phyloP scores from a whole-genome alignment of 2,329 filamentous ascomycete species.

The Pseudodiploospora longispora region DNA sequence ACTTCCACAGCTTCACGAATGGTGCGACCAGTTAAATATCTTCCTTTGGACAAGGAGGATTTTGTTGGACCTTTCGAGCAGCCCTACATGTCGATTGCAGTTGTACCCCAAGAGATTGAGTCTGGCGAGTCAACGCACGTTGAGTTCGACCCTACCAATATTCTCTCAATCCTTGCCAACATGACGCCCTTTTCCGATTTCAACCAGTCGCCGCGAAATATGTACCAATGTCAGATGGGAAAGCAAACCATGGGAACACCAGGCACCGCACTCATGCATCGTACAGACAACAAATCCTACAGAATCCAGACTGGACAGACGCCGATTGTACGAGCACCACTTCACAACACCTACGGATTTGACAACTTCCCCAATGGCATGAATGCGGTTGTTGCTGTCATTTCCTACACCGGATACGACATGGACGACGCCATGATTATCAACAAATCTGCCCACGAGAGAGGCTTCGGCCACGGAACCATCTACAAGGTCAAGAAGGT shows the following conservation, averaged over 20 bases:
- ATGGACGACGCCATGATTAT: constrained; percentile 99
- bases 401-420: constrained; percentile 97
- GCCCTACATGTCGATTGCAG: constrained; percentile 96
- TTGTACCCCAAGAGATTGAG: constrained; percentile 76
- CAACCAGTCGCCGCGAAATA: constrained; percentile 97
- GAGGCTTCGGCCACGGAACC: constrained; percentile 89
- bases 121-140: constrained; percentile 90
- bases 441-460: constrained; percentile 93
- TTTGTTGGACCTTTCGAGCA: constrained; percentile 91
- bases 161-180: constrained; percentile 93
- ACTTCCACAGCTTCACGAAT: constrained; percentile 78
- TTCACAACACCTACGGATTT: constrained; percentile 93
- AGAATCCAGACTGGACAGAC: constrained; percentile 92
- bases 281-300: constrained; percentile 97
- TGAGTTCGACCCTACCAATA: constrained; percentile 90
- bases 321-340: constrained; percentile 80
- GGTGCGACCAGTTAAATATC: constrained; percentile 85
- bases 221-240: constrained; percentile 99
- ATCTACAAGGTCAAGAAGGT: constrained; percentile 98
- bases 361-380: constrained; percentile 98
- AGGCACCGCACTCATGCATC: constrained; percentile 71
- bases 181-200: constrained; percentile 99
- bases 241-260: constrained; percentile 99
- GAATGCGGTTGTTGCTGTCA: constrained; percentile 93
- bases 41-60: constrained; percentile 78